Base-by-base conservation (phyloP, 2,329 filamentous ascomycete genomes). In the Colletotrichum eremochloae region DNA sequence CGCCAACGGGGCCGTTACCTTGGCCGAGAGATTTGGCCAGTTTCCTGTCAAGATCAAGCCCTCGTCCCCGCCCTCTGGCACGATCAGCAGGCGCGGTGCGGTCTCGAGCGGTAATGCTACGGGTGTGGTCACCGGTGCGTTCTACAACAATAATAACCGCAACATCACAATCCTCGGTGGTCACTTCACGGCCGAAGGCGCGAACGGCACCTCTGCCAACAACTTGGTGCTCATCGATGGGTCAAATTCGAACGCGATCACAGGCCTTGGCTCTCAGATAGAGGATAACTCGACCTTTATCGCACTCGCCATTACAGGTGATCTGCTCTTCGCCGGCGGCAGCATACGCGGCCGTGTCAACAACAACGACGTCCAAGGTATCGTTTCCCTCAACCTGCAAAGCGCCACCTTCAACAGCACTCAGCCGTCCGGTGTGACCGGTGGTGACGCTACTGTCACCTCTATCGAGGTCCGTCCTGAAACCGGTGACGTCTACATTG, bases 151-250 rank as follows among this genome's bases (percentile, higher is more conserved):
- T 20, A 89, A 90, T 74, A 86, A 85, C 71, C 88, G 90, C 74
- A 98, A 98, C 81, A 87, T 97, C 68, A 98, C 96, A 0, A 89
- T 98, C 50, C 86, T 98, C 38, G 96, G 92, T 61, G 96, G 96
- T 1, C 94, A 95, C 77, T 99, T 99, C 80, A 89, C 89, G 9
- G 91, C 94, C 1, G 89, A 86, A 40, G 89, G 89, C 18, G 88
- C 87, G 9, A 89, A 95, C 75, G 93, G 91, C 31, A 90, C 92
- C 4, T 86, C 87, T 6, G 87, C 98, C 72, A 87, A 94, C 75
- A 98, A 98, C 77, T 84, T 99, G 20, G 86, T 93, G 48, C 89
- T 99, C 75, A 90, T 98, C 73, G 93, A 98, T 80, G 92, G 92
- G 55, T 89, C 90, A n/a, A 86, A 93, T 72, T 86, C 86, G 33